Conservation (phyloP, 2,329 filamentous ascomycete species). For the Cladobotryum mycophilum region DNA sequence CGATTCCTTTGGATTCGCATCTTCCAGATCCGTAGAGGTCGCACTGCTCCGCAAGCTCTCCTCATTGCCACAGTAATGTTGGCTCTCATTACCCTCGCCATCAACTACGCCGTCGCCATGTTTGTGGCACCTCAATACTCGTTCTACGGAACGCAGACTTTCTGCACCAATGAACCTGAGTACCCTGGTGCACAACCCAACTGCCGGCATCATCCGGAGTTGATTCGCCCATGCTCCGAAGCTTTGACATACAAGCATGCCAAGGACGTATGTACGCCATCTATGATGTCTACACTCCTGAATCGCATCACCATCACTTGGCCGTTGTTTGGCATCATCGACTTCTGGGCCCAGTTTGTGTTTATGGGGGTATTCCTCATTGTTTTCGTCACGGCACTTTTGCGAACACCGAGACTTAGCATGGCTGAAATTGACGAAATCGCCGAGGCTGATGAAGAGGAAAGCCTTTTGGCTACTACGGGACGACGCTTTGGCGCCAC, state of each 20-base stretch:
- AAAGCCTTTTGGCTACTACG: conserved; percentile 80
- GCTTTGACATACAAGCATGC: conserved; percentile 63
- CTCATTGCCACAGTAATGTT: conserved; percentile 87
- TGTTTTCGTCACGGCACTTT: conserved; percentile 70
- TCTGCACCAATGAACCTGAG: conserved; percentile 67
- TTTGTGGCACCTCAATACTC: conserved; percentile 94
- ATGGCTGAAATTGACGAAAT: conserved; percentile 78
- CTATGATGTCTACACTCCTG: conserved; percentile 84
- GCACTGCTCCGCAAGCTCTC: conserved; percentile 86
- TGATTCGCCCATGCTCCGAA: conserved; percentile 80
- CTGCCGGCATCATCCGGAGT: conserved; percentile 63
- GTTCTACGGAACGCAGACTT: conserved; percentile 89
- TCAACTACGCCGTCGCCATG: conserved; percentile 91
- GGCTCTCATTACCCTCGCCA: conserved; percentile 79
- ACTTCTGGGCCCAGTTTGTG: conserved; percentile 93
- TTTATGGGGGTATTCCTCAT: conserved; percentile 81
- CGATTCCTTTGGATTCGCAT: conserved; percentile 93
- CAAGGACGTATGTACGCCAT: conserved; percentile 79
- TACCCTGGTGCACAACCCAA: conserved; percentile 63
- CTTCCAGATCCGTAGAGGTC: conserved; percentile 83
- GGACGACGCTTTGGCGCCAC: conserved; percentile 75
- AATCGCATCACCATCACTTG: conserved; percentile 91
- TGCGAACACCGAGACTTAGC: conserved; percentile 73
- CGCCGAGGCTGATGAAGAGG: conserved; percentile 86
- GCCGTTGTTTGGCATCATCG: conserved; percentile 86